Percentiles rank a stretch among this genome's conserved stretches.
Conservation (phyloP, 1,139 yeast species). For the Pneumocystis oryctolagi region DNA sequence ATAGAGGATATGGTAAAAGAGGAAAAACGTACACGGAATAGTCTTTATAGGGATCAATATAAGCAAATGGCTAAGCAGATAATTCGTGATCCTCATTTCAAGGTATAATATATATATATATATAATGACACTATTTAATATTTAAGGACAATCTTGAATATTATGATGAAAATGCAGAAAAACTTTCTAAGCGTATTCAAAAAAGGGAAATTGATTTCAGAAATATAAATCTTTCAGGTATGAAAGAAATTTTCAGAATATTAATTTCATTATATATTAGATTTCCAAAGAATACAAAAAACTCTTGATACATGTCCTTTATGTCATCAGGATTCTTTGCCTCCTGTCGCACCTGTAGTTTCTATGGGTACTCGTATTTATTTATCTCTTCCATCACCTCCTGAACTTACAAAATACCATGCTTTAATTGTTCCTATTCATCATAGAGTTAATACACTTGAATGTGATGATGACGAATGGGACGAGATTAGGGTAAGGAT, state of each 20-base stretch:
- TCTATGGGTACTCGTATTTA: constrained; percentile 24
- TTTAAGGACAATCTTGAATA: constrained; percentile 25
- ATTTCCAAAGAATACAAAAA: constrained; percentile 20
- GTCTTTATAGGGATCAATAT: constrained; percentile 18
- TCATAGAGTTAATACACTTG: constrained; percentile 30
- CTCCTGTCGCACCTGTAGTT: constrained; percentile 20
- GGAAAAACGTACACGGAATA: constrained; percentile 22
- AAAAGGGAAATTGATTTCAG: constrained; percentile 20
- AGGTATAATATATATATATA: neutral
- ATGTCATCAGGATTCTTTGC: constrained; percentile 25
- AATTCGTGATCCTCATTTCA: constrained; percentile 26
- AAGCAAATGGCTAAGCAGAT: constrained; percentile 24
- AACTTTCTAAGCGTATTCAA: constrained; percentile 23
- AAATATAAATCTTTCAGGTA: constrained; percentile 21
- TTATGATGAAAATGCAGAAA: constrained; percentile 30
- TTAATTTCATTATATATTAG: constrained; percentile 1
- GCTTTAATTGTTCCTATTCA: constrained; percentile 30
- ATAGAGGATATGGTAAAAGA: constrained; percentile 30
- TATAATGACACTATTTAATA: neutral
- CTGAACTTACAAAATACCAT: constrained; percentile 26
- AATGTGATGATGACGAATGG: constrained; percentile 32
- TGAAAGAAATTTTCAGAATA: constrained; percentile 7
- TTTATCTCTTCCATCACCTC: constrained; percentile 25
- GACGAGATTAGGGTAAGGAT: constrained; percentile 28
- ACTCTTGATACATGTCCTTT: constrained; percentile 28